A percentile compares a stretch with the other conserved stretches of the same genome.
Conservation (phyloP, 1,139 yeast genomes). For the Debaryomyces coudertii region DNA sequence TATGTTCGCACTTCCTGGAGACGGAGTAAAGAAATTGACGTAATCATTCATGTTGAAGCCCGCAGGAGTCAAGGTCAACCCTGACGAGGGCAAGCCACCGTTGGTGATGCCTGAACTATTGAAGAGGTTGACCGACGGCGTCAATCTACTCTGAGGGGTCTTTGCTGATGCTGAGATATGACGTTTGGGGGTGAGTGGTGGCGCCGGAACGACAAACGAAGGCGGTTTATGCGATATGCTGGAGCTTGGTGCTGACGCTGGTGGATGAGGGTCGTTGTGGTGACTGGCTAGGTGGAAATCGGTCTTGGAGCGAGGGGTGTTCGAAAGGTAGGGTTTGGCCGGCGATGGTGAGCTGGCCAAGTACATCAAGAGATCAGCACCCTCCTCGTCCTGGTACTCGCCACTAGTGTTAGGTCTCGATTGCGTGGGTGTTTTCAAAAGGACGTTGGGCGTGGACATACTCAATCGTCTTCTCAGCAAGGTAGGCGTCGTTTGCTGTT, state of each 20-base stretch:
- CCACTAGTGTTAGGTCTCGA: constrained; percentile 18
- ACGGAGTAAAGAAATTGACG: constrained; percentile 76
- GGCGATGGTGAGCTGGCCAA: constrained; percentile 88
- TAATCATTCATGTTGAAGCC: constrained; percentile 85
- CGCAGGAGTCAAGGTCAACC: constrained; percentile 57
- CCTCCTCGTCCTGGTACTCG: constrained; percentile 62
- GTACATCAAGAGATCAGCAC: constrained; percentile 80
- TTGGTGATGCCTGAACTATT: constrained; percentile 21
- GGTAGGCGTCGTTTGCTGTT: constrained; percentile 39
- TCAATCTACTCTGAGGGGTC: constrained; percentile 49
- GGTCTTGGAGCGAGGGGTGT: constrained; percentile 34
- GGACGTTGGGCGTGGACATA: constrained; percentile 18
- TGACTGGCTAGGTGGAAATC: constrained; percentile 1
- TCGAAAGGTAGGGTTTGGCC: constrained; percentile 45
- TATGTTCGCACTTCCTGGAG: constrained; percentile 50
- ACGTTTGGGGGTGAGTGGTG: constrained; percentile 52
- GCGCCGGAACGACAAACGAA: constrained; percentile 44
- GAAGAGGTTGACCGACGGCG: constrained; percentile 45
- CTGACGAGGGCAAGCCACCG: constrained; percentile 46
- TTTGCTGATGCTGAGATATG: constrained; percentile 32
- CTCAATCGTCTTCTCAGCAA: constrained; percentile 29
- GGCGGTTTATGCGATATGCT: constrained; percentile 13
- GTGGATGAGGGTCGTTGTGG: constrained; percentile 12
- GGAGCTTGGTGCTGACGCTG: constrained; percentile 10
- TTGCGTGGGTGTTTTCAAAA: constrained; percentile 46